Conservation (phyloP, 1,139 yeast species). For the Wickerhamomyces sp. region DNA sequence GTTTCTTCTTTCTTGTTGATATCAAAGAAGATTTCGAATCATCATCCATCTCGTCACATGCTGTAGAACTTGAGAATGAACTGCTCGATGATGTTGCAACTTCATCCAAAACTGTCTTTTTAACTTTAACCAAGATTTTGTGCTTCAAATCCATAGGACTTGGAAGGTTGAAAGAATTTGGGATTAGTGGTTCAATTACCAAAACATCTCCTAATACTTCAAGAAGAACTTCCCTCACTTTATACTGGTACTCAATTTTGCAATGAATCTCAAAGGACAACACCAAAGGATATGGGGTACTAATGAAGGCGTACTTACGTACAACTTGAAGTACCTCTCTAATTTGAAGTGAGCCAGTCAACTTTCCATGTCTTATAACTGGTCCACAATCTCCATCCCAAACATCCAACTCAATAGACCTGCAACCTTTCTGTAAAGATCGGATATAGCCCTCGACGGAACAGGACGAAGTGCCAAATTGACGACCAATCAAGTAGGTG, state of each 20-base stretch:
- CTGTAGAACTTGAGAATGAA: slow-evolving; percentile 22
- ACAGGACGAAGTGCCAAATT: slow-evolving; percentile 77
- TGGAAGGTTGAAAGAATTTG: slow-evolving; percentile 41
- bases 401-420: slow-evolving; percentile 88
- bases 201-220: slow-evolving; percentile 57
- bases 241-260: slow-evolving; percentile 54
- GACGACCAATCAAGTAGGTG: slow-evolving; percentile 85
- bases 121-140: slow-evolving; percentile 71
- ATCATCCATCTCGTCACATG: slow-evolving; percentile 13
- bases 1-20: slow-evolving; percentile 17
- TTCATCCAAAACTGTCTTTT: slow-evolving; percentile 37
- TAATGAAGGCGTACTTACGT: slow-evolving; percentile 77
- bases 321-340: slow-evolving; percentile 67
- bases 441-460: slow-evolving; percentile 89
- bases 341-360: slow-evolving; percentile 70
- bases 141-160: slow-evolving; percentile 69
- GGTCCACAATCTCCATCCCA: slow-evolving; percentile 92
- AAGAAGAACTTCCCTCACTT: slow-evolving; percentile 46
- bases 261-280: slow-evolving; percentile 88
- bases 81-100: slow-evolving; percentile 16
- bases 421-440: slow-evolving; percentile 85
- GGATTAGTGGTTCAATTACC: slow-evolving; percentile 37
- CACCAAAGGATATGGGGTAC: slow-evolving; percentile 80
- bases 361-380: slow-evolving; percentile 85
- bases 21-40: slow-evolving; percentile 5